Base-by-base conservation (phyloP, 1,139 yeast species). In the Wickerhamiella infanticola region DNA sequence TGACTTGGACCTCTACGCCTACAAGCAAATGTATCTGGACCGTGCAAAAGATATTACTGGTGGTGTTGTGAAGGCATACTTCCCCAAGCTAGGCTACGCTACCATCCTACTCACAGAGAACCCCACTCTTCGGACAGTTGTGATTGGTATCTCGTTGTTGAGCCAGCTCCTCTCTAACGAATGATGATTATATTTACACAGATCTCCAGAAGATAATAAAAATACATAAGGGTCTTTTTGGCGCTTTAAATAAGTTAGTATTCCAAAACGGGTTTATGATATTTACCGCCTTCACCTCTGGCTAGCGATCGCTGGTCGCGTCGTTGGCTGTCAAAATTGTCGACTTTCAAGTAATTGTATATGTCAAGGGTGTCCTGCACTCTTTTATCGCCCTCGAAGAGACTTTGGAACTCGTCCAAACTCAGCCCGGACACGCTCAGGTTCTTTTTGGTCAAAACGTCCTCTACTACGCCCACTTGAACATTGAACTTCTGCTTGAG, bases 91-190 rank as follows among this genome's bases (percentile, higher is more conserved):
- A 24, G 99, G 99, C 0, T 90, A 90, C 58, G 74, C 88, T 8
- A 93, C 98, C 2, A 88, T 90, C 50, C 72, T 88, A 58, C 75
- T 90, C 55, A 83, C 95, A n/a, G 98, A 93, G 59, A 85, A 85
- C 58, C 73, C 73, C 45, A 82, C 81, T 58, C 76, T 82, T 63
- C 80, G 81, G 58, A 79, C 74, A 55, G 79, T 78, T 1, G 63
- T 84, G 57, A 65, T 85, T 53, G 94, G 82, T 1, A 58, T 78
- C 40, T 70, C 84, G 65, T 83, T 79, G 4, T 48, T 84, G 24
- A 48, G 64, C 25, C 59, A 67, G 3, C 53, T 64, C 43, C 44
- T 64, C 8, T 64, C 62, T 47, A 53, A 61, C 33, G 68, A 65
- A 27, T 60, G 52, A 27, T n/a, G 13, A 40, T 7, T 7, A n/a